Base-by-base conservation (phyloP, 2,329 filamentous ascomycete species). In the Triangularia setosa region DNA sequence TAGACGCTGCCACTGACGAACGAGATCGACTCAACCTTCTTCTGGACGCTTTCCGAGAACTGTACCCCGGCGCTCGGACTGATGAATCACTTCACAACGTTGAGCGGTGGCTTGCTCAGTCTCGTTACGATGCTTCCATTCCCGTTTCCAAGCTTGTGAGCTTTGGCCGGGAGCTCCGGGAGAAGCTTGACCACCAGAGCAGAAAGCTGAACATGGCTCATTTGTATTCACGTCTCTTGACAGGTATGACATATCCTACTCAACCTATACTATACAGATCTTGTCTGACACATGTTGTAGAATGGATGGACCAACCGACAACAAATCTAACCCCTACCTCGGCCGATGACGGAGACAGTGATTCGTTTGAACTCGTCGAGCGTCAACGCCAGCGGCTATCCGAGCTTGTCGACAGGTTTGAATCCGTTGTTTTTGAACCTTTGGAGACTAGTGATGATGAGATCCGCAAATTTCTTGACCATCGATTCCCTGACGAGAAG, bases 321-420 rank as follows among this genome's bases (percentile, higher is more conserved):
- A 18, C 25, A 2, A 60, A 65, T 28, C 23, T 65, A 4, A 21
- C 61, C 9, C 28, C 60, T 2, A 58, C 58, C 8, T 25, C 67
- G n/a, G 52, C 69, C 33, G 53, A 65, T 57, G 67, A 67, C 23
- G 21, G 66, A 2, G 60, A 68, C 8, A 64, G 68, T 1, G 72
- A 75, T 2, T 70, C 71, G 3, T 75, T 74, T 35, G 69, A 75
- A 52, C 30, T 77, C 1, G 66, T 77, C 1, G 68, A 78, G 58
- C 70, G 71, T 18, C 75, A 79, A 52, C 76, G 76, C 67, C 72
- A 77, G 65, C 70, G 72, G 3, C 66, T 79, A 54, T 71, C 74
- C 61, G 72, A 76, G 44, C 70, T 79, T 4, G 74, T 75, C 21
- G 76, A 79, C 60, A 77, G 73, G 62, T 78, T 78, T 60, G 77